Base-by-base conservation (phyloP, 2,329 filamentous ascomycete genomes). In the Aspergillus pseudonomiae region DNA sequence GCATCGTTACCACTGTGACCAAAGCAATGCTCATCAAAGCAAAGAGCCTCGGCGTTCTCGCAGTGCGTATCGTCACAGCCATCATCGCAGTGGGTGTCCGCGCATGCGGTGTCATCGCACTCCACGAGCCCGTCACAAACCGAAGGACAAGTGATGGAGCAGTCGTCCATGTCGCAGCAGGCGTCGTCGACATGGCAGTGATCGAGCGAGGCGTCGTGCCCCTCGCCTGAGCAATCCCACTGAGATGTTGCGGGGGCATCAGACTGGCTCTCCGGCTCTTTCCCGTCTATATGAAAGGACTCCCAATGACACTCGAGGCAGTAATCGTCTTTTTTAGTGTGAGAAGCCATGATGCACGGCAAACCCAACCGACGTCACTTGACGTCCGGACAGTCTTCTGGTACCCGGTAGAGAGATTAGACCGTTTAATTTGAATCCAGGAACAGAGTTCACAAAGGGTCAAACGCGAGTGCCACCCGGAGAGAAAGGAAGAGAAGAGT, bases 301-400 rank as follows among this genome's bases (percentile, higher is more conserved):
- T 79, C 75, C 78, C 78, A 80, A 52, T 77, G 77, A 63, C 78
- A 80, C 68, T 79, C 77, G 28, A 80, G 73, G 65, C 78, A 80
- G 65, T 76, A 78, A 59, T 76, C 73, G 57, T 73, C 71, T 50
- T 67, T 66, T 60, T 71, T 71, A 55, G 71, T 63, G 66, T 75
- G 73, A 60, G 73, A 69, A 57, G 71, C 68, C 77, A 78, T 79
- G 60, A 62, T 72, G 68, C 21, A 66, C 60, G 57, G 43, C 45
- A 28, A 28, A 59, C 52, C 19, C 19, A 36, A 39, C 16, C 26
- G 30, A 26, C n/a, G 57, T 52, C 43, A 34, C 45, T 57, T 14
- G 39, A 57, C 39, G 55, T 46, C 36, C 39, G 26, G 19, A 45
- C 12, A 43, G 32, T 52, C 48, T 52, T 19, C 36, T 60, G 48